phyloP scores from a whole-genome alignment of 305 asterid genomes.

The Solanum hybrid region DNA sequence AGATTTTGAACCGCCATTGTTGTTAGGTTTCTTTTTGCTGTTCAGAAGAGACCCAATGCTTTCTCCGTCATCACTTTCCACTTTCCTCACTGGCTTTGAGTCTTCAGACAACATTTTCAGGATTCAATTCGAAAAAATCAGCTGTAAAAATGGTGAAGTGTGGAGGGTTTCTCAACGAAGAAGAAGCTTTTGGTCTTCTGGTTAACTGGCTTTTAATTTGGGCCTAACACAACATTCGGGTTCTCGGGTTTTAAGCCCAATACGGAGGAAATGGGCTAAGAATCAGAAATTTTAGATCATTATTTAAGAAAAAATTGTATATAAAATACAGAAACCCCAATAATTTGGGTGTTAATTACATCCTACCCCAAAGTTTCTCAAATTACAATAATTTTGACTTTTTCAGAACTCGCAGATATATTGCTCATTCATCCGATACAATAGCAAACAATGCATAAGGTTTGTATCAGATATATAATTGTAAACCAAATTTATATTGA shows the following conservation, averaged over 20 bases:
- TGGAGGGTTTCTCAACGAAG: background rate
- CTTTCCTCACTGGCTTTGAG: slow-evolving; percentile 34
- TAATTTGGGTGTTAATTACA: background rate
- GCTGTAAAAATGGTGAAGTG: background rate
- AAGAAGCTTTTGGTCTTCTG: background rate
- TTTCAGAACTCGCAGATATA: too few species aligned
- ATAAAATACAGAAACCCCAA: background rate
- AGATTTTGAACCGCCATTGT: slow-evolving; percentile 31
- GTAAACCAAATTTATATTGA: too few species aligned
- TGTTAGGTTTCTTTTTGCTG: slow-evolving; percentile 28
- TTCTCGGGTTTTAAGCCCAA: background rate
- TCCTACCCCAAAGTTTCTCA: too few species aligned
- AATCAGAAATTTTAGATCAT: too few species aligned
- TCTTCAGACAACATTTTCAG: slow-evolving; percentile 31
- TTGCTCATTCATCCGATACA: background rate
- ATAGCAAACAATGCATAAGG: too few species aligned
- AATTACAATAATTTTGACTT: background rate
- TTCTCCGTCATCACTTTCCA: slow-evolving; percentile 31
- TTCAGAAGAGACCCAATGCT: slow-evolving; percentile 24
- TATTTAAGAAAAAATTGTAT: too few species aligned
- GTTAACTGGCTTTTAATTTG: background rate
- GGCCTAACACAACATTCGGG: background rate
- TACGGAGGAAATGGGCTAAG: background rate
- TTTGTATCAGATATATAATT: too few species aligned
- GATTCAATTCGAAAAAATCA: background rate